phyloP scores from a whole-genome alignment of 495 filamentous ascomycete genomes.

The Neurospora sp. region DNA sequence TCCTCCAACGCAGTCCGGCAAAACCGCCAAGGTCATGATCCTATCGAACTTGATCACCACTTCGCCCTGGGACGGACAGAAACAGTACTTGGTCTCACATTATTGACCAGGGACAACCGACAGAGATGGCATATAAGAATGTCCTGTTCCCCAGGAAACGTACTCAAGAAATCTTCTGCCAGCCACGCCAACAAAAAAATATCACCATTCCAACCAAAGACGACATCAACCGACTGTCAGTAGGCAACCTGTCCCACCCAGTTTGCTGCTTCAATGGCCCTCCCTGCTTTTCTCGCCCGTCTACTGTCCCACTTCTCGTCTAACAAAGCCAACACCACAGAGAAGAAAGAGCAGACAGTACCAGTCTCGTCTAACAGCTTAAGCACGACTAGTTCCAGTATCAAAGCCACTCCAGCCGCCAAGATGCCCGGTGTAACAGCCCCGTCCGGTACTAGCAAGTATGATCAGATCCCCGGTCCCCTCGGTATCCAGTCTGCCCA shows the following conservation, averaged over 20 bases:
- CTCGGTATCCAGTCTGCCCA: constrained; percentile 39
- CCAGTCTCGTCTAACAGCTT: constrained; percentile 3
- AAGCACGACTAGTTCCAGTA: constrained; percentile 6
- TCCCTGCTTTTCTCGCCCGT: constrained; percentile 16
- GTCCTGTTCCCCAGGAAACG: not conserved
- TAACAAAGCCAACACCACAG: constrained; percentile 7
- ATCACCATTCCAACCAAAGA: not conserved
- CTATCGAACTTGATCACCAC: not conserved
- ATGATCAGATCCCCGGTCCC: constrained; percentile 37
- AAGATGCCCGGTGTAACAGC: constrained; percentile 31
- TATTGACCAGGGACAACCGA: constrained; percentile 5
- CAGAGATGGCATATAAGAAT: not conserved
- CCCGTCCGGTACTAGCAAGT: constrained; percentile 20
- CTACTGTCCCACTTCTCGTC: constrained; percentile 19
- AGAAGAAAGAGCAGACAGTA: constrained; percentile 10
- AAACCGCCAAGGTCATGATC: constrained; percentile 8
- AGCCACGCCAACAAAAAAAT: not conserved
- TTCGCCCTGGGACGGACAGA: not conserved
- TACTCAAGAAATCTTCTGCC: not conserved
- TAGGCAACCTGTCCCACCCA: constrained; percentile 1
- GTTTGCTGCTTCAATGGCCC: constrained; percentile 9
- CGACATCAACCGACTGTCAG: not conserved
- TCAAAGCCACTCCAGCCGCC: constrained; percentile 3
- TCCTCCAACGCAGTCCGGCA: constrained; percentile 39
- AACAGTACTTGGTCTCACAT: constrained; percentile 5